A percentile compares a stretch with the other conserved stretches of the same genome.
Conservation (phyloP, 1,284 basidiomycete species). For the Trametes hirsuta region DNA sequence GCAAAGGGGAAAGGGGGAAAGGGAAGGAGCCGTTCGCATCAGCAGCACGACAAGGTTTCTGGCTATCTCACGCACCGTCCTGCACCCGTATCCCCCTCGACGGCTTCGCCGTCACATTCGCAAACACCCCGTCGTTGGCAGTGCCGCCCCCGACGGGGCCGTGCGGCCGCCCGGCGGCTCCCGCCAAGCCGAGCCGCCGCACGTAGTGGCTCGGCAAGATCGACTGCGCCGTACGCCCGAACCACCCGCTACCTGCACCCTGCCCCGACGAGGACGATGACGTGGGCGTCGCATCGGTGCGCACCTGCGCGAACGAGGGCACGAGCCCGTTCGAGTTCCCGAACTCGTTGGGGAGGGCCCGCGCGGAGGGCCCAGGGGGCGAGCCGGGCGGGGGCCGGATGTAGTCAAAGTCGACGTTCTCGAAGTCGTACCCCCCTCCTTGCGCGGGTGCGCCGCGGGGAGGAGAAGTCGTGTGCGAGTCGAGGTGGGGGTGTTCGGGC, state of each 20-base stretch:
- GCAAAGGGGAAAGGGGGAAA: not conserved
- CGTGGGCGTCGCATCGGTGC: constrained; percentile 33
- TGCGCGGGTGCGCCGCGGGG: constrained; percentile 30
- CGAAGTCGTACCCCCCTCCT: constrained; percentile 79
- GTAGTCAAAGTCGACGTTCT: constrained; percentile 75
- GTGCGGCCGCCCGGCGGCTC: constrained; percentile 48
- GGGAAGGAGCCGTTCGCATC: not conserved
- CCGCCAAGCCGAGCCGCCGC: constrained; percentile 49
- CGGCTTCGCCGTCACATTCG: constrained; percentile 95
- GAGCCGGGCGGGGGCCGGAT: constrained; percentile 82
- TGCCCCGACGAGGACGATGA: not conserved
- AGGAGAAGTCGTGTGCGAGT: not conserved
- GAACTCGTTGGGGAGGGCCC: constrained; percentile 66
- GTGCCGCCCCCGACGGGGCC: constrained; percentile 74
- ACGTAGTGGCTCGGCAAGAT: constrained; percentile 57
- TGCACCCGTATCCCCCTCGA: constrained; percentile 58
- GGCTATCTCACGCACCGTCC: constrained; percentile 51
- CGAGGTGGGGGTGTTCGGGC: constrained; percentile 34
- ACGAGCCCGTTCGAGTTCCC: constrained; percentile 86
- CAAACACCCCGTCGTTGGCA: constrained; percentile 93
- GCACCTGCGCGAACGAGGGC: constrained; percentile 49
- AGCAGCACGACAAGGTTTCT: not conserved
- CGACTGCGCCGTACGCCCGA: constrained; percentile 56
- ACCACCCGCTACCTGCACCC: constrained; percentile 48
- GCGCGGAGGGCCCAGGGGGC: constrained; percentile 69